phyloP scores from a whole-genome alignment of 495 filamentous ascomycete species.

The Tuber microsphaerosporum region DNA sequence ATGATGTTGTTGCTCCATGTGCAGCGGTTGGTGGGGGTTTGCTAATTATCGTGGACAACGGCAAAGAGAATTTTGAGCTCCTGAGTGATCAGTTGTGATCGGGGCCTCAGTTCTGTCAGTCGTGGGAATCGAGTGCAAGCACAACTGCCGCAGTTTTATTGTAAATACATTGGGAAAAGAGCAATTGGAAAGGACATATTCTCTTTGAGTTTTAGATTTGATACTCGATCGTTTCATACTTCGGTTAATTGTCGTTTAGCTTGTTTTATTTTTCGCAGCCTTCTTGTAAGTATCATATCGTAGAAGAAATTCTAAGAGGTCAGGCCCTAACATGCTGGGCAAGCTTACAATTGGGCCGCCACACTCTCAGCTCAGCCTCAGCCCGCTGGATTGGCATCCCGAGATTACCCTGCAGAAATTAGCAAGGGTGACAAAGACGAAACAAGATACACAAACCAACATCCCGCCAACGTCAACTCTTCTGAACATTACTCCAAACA shows the following conservation, averaged over 20 bases:
- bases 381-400: background rate
- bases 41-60: background rate
- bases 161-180: background rate
- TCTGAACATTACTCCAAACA: background rate
- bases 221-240: conserved; percentile 3
- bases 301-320: background rate
- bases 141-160: background rate
- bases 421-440: background rate
- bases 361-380: background rate
- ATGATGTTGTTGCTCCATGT: background rate
- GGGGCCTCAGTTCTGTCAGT: background rate
- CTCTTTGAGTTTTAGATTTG: background rate
- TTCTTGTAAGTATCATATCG: background rate
- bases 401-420: background rate
- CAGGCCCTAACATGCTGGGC: background rate
- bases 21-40: background rate
- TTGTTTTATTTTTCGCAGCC: background rate
- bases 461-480: conserved; percentile 3
- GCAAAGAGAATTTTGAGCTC: background rate
- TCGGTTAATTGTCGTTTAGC: background rate
- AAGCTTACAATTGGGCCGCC: background rate
- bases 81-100: conserved; percentile 4
- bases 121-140: background rate
- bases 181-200: background rate
- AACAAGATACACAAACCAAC: background rate